These are phyloP conservation scores for Dactylellina haptotyla DNA, from an alignment of 2,329 filamentous ascomycete genomes.

Conservation along the genomic window DNA sequence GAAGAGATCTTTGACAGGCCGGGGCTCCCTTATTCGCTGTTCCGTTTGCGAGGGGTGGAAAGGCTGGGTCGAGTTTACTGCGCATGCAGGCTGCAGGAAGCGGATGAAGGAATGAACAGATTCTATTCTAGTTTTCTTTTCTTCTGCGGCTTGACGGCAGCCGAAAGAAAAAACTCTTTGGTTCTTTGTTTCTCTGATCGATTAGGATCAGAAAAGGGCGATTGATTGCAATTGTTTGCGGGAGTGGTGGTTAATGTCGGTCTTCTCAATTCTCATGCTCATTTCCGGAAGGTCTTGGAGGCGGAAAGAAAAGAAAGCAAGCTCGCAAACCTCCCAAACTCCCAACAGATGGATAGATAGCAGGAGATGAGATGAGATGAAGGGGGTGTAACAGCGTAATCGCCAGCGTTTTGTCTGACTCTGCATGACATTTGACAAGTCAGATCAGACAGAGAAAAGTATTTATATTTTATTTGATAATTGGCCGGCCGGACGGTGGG, in stretches of 20 bases:
- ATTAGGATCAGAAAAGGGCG: too few species aligned
- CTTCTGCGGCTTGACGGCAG: background rate
- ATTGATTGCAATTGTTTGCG: slow-evolving; percentile 5
- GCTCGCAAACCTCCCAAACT: too few species aligned
- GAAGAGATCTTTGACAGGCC: slow-evolving; percentile 39
- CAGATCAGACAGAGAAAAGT: too few species aligned
- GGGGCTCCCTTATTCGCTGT: slow-evolving; percentile 31
- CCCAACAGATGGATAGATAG: too few species aligned
- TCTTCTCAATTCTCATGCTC: slow-evolving; percentile 26
- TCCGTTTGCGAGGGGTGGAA: slow-evolving; percentile 20
- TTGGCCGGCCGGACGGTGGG: too few species aligned
- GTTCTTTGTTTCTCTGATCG: background rate
- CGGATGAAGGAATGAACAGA: slow-evolving; percentile 5
- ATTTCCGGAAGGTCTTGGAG: slow-evolving; percentile 44
- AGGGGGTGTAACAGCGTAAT: background rate
- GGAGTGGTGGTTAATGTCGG: slow-evolving; percentile 9
- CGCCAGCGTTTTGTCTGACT: slow-evolving; percentile 17
- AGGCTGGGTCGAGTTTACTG: background rate
- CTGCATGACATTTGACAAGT: background rate
- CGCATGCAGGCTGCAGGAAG: slow-evolving; percentile 22
- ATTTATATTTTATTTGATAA: too few species aligned
- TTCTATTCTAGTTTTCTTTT: background rate
- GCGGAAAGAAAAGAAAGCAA: slow-evolving; percentile 2
- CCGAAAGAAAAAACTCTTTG: background rate
- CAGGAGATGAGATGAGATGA: slow-evolving; percentile 44